These are phyloP conservation scores for Fusarium sororula DNA, from an alignment of 2,329 filamentous ascomycete species.

Conservation along the genomic window DNA sequence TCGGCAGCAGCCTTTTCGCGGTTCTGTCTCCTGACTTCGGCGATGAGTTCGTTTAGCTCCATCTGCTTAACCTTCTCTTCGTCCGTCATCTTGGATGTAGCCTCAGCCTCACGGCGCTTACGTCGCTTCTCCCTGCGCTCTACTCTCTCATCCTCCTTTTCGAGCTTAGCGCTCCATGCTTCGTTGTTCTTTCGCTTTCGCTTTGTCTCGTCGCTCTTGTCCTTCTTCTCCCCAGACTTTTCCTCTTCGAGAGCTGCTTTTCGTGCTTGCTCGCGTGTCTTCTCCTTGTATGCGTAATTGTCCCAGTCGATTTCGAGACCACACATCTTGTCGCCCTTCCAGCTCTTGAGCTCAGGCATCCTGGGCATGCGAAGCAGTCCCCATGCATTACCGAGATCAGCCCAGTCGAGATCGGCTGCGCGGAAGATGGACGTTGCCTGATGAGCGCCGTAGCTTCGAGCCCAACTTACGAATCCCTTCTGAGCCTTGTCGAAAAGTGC, in stretches of 20 bases:
- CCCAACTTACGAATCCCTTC: constrained; percentile 91
- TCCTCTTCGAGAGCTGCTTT: constrained; percentile 63
- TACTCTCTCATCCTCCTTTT: constrained; percentile 69
- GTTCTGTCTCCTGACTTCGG: constrained; percentile 69
- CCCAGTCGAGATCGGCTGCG: constrained; percentile 83
- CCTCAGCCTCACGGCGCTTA: constrained; percentile 70
- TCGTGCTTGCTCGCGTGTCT: constrained; percentile 72
- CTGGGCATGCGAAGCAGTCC: constrained; percentile 86
- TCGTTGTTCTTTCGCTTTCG: constrained; percentile 70
- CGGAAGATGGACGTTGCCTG: constrained; percentile 92
- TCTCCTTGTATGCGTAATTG: constrained; percentile 76
- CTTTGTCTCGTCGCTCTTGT: constrained; percentile 55
- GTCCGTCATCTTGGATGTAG: constrained; percentile 72
- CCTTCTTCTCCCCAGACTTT: constrained; percentile 50
- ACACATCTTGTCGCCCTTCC: constrained; percentile 72
- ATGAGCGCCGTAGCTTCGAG: constrained; percentile 90
- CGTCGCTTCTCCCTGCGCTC: constrained; percentile 71
- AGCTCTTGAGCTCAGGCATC: constrained; percentile 89
- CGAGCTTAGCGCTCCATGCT: constrained; percentile 78
- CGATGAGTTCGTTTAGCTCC: constrained; percentile 72
- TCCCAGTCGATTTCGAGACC: constrained; percentile 74
- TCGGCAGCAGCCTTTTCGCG: constrained; percentile 49
- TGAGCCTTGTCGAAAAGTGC: constrained; percentile 86
- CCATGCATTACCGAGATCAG: constrained; percentile 82
- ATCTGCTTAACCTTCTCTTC: constrained; percentile 70